phyloP scores from a whole-genome alignment of 1,139 yeast species.

The Trichomonascaceae sp. region DNA sequence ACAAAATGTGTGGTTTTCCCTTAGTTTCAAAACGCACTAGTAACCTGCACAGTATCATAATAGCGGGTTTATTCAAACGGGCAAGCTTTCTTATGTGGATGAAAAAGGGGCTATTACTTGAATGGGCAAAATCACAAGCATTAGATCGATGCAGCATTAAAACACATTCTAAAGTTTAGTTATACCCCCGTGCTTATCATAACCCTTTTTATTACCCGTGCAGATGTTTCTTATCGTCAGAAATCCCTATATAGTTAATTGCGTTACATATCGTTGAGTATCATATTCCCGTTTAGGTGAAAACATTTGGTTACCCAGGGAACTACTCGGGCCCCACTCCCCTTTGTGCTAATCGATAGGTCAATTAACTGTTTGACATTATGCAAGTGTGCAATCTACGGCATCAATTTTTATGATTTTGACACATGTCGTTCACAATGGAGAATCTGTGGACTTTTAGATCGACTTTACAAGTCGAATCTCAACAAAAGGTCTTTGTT shows the following conservation, averaged over 20 bases:
- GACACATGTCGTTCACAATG: background rate
- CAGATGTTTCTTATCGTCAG: background rate
- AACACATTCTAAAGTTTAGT: background rate
- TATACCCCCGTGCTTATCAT: background rate
- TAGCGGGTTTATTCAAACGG: background rate
- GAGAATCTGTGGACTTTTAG: background rate
- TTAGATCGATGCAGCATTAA: background rate
- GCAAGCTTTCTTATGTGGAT: background rate
- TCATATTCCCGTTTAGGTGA: background rate
- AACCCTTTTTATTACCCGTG: background rate
- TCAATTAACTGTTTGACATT: too few relatives aligned
- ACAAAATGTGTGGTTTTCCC: background rate
- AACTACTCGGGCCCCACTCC: background rate
- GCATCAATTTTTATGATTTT: background rate
- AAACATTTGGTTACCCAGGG: background rate
- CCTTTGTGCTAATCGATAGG: background rate
- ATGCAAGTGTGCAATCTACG: background rate
- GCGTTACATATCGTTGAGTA: background rate
- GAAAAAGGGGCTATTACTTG: background rate
- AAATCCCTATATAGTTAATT: background rate
- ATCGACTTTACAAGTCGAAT: background rate
- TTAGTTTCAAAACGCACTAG: background rate
- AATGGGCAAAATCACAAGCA: background rate
- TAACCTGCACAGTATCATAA: background rate
- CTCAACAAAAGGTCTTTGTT: background rate